Base-by-base conservation (phyloP, 2,329 filamentous ascomycete species). In the Malbranchea zuffiana region DNA sequence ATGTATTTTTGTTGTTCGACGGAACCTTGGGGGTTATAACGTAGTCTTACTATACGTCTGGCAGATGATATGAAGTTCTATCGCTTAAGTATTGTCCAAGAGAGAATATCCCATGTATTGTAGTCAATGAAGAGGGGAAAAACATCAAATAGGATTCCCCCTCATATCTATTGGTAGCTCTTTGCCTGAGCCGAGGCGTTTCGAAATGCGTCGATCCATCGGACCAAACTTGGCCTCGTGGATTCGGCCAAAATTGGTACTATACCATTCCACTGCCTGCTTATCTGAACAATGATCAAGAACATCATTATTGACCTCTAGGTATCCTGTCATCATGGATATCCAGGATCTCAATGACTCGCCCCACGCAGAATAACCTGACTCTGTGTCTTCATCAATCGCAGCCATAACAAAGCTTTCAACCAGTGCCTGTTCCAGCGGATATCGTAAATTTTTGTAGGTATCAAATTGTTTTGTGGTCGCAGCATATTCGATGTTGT, bases 231-330 rank as follows among this genome's bases (percentile, higher is more conserved):
- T 46, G 18, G 39, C 43, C 39, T 52, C 48, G n/a, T 24, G 43
- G 13, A 47, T 47, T 37, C 50, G 44, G 40, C 48, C 48, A 47
- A 53, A 54, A 15, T 52, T 46, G 28, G n/a, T 23, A 39, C 52
- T 52, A 41, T 47, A 53, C 49, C 50, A 54, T 32, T 44, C 42
- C 37, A 50, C 46, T 42, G 44, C 49, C 33, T 42, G 23, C 26
- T 48, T 15, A 49, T 54, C 48, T 8, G 11, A 23, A 45, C 50
- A 53, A 34, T 44, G 11, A 48, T 54, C 50, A 11, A 53, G 47
- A 25, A 46, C 35, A 37, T 50, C 45, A 32, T 52, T 53, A 21
- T 52, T 27, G 23, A 52, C 45, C 27, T 50, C 49, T 25, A 53
- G 40, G 26, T 54, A 53, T 26, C 43, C 47, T 40, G 34, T 40